A percentile compares a stretch with the other conserved stretches of the same genome.
phyloP scores from a whole-genome alignment of 805 yeast species.

The Saccharomyces paradoxus region DNA sequence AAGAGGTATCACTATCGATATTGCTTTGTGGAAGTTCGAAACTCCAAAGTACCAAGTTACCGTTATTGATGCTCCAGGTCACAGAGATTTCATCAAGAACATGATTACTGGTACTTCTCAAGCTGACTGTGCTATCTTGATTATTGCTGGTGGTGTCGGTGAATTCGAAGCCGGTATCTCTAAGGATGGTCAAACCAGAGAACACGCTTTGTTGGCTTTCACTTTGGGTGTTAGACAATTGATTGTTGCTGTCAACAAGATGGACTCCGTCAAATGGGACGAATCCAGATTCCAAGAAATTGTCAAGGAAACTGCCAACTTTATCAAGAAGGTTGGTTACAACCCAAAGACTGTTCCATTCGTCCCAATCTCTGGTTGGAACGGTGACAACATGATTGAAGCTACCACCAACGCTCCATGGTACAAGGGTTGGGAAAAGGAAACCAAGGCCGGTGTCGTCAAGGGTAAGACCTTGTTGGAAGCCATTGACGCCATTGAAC shows the following conservation, averaged over 20 bases:
- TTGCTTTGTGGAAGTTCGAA: slow-evolving; percentile 88
- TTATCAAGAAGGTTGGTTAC: slow-evolving; percentile 81
- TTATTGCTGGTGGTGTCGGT: slow-evolving; percentile 88
- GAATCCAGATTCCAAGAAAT: slow-evolving; percentile 74
- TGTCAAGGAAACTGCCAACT: slow-evolving; percentile 65
- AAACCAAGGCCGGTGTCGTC: slow-evolving; percentile 61
- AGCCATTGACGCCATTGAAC: slow-evolving; percentile 78
- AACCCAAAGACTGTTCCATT: slow-evolving; percentile 74
- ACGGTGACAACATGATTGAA: slow-evolving; percentile 91
- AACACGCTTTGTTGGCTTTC: slow-evolving; percentile 85
- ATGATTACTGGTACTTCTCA: slow-evolving; percentile 94
- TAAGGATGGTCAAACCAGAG: slow-evolving; percentile 92
- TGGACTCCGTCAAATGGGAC: slow-evolving; percentile 88
- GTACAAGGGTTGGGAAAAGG: slow-evolving; percentile 82
- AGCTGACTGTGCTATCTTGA: slow-evolving; percentile 86
- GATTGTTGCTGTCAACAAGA: slow-evolving; percentile 88
- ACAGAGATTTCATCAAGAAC: slow-evolving; percentile 93
- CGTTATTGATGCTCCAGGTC: slow-evolving; percentile 93
- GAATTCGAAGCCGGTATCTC: slow-evolving; percentile 95
- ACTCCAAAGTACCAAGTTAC: slow-evolving; percentile 85
- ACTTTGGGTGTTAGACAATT: slow-evolving; percentile 83
- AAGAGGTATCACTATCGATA: slow-evolving; percentile 94
- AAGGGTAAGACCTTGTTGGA: slow-evolving; percentile 78
- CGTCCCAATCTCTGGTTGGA: slow-evolving; percentile 89
- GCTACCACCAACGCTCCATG: slow-evolving; percentile 74